phyloP scores from a whole-genome alignment of 2,329 filamentous ascomycete genomes.

The Paraphaeosphaeria minitans region DNA sequence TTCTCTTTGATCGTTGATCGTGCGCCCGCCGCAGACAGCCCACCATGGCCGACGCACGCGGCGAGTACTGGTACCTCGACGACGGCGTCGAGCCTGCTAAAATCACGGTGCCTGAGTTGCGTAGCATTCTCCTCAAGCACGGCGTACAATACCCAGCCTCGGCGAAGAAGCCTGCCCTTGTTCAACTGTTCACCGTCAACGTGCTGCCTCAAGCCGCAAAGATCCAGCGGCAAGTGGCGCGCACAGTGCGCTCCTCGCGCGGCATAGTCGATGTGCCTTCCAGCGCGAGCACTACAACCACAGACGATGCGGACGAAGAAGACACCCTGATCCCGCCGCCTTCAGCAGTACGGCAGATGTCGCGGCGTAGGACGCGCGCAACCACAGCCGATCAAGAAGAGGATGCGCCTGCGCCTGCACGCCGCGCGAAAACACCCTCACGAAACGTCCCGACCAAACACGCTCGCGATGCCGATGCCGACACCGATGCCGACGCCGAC shows the following conservation, averaged over 20 bases:
- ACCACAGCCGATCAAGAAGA: slow-evolving; percentile 43
- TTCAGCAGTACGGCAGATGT: slow-evolving; percentile 31
- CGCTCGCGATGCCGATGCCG: slow-evolving; percentile 45
- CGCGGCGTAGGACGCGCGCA: slow-evolving; percentile 49
- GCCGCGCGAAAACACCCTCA: slow-evolving; percentile 41
- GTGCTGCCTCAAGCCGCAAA: slow-evolving; percentile 78
- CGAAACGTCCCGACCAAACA: slow-evolving; percentile 52
- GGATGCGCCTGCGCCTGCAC: slow-evolving; percentile 16
- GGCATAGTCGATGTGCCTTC: slow-evolving; percentile 75
- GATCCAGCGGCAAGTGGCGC: slow-evolving; percentile 74
- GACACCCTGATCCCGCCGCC: slow-evolving; percentile 50
- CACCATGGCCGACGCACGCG: slow-evolving; percentile 42
- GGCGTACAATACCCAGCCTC: slow-evolving; percentile 83
- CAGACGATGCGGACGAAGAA: slow-evolving; percentile 53
- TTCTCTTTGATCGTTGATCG: background rate
- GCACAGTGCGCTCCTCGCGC: slow-evolving; percentile 82
- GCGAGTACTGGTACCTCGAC: slow-evolving; percentile 70
- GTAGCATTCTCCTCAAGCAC: slow-evolving; percentile 89
- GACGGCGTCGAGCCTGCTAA: slow-evolving; percentile 82
- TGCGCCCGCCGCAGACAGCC: background rate
- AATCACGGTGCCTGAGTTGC: slow-evolving; percentile 85
- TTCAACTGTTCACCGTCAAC: slow-evolving; percentile 80
- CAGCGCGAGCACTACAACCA: slow-evolving; percentile 63
- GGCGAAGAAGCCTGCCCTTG: slow-evolving; percentile 88
- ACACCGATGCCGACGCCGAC: slow-evolving; percentile 43